A percentile compares a stretch with the other conserved stretches of the same genome.
Evolutionary conservation across 352 stramenopile genomes (phyloP).

Genomic region (Peronospora tabacina): DNA sequence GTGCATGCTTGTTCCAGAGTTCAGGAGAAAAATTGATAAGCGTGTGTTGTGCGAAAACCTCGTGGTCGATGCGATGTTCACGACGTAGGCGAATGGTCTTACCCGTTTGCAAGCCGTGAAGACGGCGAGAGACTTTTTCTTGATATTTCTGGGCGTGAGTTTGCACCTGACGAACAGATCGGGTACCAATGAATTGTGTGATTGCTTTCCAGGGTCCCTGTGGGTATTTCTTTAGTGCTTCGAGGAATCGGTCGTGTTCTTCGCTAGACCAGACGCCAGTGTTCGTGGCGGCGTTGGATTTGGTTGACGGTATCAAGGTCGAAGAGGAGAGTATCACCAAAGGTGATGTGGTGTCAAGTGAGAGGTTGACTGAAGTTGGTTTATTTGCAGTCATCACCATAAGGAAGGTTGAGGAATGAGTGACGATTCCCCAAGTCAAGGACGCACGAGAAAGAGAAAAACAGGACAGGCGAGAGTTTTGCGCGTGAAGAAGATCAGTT

Average conservation of each 20-base stretch:
- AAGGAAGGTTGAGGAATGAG: slow-evolving; percentile 23
- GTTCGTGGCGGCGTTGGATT: slow-evolving; percentile 3
- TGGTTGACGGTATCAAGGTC: slow-evolving; percentile 7
- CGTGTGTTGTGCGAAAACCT: slow-evolving; percentile 33
- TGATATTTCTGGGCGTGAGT: slow-evolving; percentile 63
- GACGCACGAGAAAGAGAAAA: slow-evolving; percentile 16
- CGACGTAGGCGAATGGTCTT: slow-evolving; percentile 37
- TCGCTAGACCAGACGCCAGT: slow-evolving; percentile 43
- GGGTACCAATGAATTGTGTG: slow-evolving; percentile 37
- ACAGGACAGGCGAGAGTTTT: slow-evolving; percentile 14
- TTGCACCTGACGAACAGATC: slow-evolving; percentile 59
- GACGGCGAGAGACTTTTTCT: slow-evolving; percentile 56
- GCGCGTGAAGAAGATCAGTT: neutral
- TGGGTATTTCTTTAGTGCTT: slow-evolving; percentile 42
- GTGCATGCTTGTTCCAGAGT: slow-evolving; percentile 21
- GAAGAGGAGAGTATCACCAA: slow-evolving; percentile 14
- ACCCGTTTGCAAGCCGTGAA: slow-evolving; percentile 53
- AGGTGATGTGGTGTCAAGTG: slow-evolving; percentile 1
- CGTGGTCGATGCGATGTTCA: slow-evolving; percentile 57
- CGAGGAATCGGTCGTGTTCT: slow-evolving; percentile 53
- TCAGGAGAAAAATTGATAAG: slow-evolving; percentile 27
- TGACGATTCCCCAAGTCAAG: neutral
- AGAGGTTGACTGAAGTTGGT: slow-evolving; percentile 10
- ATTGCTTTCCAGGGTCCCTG: slow-evolving; percentile 45
- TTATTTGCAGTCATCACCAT: slow-evolving; percentile 13